These are phyloP conservation scores for Chlorociboria aeruginascens DNA, from an alignment of 495 filamentous ascomycete genomes.

Conservation along the genomic window DNA sequence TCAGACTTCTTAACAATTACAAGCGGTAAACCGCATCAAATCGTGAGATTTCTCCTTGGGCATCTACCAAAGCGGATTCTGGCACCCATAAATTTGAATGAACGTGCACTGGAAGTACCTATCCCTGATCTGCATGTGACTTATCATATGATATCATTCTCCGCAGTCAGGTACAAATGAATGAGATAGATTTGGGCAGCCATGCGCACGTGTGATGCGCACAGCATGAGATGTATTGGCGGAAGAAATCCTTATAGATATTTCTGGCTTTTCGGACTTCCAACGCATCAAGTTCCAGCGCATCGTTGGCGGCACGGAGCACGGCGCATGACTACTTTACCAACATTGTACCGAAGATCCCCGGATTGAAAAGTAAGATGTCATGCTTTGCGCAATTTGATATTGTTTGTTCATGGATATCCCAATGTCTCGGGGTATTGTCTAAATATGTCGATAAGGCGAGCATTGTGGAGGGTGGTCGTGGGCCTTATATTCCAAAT, in stretches of 20 bases:
- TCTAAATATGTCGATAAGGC: too few species aligned
- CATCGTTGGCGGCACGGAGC: conserved; percentile 1
- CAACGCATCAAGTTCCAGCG: too few species aligned
- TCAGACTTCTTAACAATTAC: too few species aligned
- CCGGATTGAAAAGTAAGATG: neutral
- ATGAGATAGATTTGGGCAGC: conserved; percentile 8
- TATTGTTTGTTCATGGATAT: neutral
- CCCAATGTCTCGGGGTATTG: too few species aligned
- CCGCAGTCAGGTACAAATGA: conserved; percentile 9
- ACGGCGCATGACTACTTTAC: conserved; percentile 5
- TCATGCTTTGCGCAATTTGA: conserved; percentile 3
- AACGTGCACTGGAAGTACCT: neutral
- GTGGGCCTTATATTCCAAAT: too few species aligned
- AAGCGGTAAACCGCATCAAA: too few species aligned
- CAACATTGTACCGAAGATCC: neutral
- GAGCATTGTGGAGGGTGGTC: too few species aligned
- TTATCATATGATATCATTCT: conserved; percentile 8
- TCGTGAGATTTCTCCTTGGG: too few species aligned
- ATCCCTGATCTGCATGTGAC: conserved; percentile 4
- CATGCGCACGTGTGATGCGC: conserved; percentile 8
- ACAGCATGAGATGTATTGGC: conserved; percentile 1
- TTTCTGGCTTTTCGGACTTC: neutral
- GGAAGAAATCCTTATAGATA: conserved; percentile 5
- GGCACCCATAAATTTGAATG: too few species aligned
- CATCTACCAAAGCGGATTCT: too few species aligned